Evolutionary conservation across 139 green algal genomes (phyloP), one percentile per base, ranked within the genome.

Genomic region (Spirogloea muscicola): DNA sequence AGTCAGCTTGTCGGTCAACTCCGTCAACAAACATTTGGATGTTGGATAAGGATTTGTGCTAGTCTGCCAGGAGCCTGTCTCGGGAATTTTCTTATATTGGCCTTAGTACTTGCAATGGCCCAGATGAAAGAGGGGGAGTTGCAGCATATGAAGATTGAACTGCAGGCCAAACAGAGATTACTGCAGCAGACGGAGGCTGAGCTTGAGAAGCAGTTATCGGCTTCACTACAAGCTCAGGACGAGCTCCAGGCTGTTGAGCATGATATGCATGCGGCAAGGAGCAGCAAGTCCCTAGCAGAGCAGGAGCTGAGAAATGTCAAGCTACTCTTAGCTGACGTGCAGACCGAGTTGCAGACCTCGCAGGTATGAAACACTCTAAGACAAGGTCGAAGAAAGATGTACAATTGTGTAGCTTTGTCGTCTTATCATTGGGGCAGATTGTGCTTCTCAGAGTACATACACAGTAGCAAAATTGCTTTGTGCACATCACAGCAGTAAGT

Each of bases 151-250:
- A 48, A 37, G 0, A n/a, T 57, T 16, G 67, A 76, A 16, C 39
- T 76, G 1, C 33, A 60, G 46, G 27, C 58, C 3, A 21, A 2
- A 34, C 25, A 66, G 31, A 27, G 40, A 18, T 37, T 52, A 3
- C 60, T 79, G 62, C 29, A 10, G 63, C 43, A 79, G 7, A 74
- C 62, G 4, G 62, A 77, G 27, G 43, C 36, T 33, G 70, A 79
- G 25, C 44, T 79, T 29, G 43, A 77, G 3, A 27, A 21, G 25
- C 29, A 27, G 6, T 16, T 44, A 6, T 10, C 21, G 4, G 70
- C 70, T 25, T 67, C 36, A 37, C 9, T 67, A 16, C 31, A 31
- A 34, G 58, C 52, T 37, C 70, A 74, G 21, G 42, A 79, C n/a
- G 62, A 79, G 61, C 16, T 79, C 4, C 18, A 67, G 27, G 42